phyloP scores from a whole-genome alignment of 352 stramenopile species.

The Phytophthora agathidicida region DNA sequence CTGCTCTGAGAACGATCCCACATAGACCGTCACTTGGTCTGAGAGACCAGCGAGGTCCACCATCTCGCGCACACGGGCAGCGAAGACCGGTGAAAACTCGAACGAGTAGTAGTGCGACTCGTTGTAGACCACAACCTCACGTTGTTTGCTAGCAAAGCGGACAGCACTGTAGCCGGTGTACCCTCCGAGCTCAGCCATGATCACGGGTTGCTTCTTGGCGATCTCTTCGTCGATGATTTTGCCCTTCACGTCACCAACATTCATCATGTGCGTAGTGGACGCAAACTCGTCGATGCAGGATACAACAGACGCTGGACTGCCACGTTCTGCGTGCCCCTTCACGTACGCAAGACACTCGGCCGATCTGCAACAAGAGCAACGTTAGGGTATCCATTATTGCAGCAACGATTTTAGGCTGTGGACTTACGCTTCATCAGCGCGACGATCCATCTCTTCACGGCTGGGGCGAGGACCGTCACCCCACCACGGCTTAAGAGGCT shows the following conservation, averaged over 20 bases:
- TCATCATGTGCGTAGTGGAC: constrained; percentile 46
- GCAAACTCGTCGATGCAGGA: constrained; percentile 45
- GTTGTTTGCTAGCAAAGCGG: constrained; percentile 49
- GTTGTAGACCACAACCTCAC: constrained; percentile 23
- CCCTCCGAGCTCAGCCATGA: constrained; percentile 51
- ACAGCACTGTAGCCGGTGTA: constrained; percentile 60
- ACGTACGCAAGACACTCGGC: constrained; percentile 42
- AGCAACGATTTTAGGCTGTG: too few species aligned
- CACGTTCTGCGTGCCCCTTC: constrained; percentile 36
- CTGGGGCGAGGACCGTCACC: constrained; percentile 3
- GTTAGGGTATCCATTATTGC: too few species aligned
- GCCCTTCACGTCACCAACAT: constrained; percentile 45
- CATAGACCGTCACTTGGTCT: constrained; percentile 47
- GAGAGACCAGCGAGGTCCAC: constrained; percentile 45
- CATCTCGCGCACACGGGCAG: constrained; percentile 47
- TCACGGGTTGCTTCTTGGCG: constrained; percentile 27
- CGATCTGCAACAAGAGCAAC: constrained; percentile 12
- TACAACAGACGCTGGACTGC: constrained; percentile 42
- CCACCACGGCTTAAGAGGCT: constrained; percentile 5
- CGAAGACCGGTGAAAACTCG: constrained; percentile 49
- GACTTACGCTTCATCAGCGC: constrained; percentile 19
- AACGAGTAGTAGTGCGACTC: constrained; percentile 55
- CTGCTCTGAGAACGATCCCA: constrained; percentile 42
- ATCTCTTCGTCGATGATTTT: constrained; percentile 46
- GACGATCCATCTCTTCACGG: constrained; percentile 16